Evolutionary conservation across 2,329 filamentous ascomycete genomes (phyloP).

Genomic region (Talaromyces sp.): DNA sequence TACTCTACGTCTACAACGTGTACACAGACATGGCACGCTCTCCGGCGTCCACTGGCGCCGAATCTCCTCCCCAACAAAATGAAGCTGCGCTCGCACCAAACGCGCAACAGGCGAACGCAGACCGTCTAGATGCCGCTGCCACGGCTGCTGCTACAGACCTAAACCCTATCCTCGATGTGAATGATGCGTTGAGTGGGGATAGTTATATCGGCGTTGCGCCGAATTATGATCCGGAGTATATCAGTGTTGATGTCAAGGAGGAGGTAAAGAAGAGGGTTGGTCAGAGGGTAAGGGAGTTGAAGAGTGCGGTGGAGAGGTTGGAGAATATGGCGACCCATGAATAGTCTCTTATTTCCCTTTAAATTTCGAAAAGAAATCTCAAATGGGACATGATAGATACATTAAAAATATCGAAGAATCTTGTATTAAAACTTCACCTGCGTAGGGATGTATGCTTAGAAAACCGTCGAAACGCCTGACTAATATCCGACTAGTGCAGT

Average conservation of each 20-base stretch:
- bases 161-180: background rate
- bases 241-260: slow-evolving; percentile 32
- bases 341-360: background rate
- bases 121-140: slow-evolving; percentile 9
- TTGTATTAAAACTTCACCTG: background rate
- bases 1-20: slow-evolving; percentile 32
- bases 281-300: slow-evolving; percentile 46
- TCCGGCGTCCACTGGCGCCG: background rate
- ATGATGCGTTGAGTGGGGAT: background rate
- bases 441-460: background rate
- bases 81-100: slow-evolving; percentile 7
- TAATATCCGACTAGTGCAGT: background rate
- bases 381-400: background rate
- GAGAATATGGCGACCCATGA: slow-evolving; percentile 41
- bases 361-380: background rate
- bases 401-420: background rate
- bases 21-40: slow-evolving; percentile 27
- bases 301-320: slow-evolving; percentile 41
- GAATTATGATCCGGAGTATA: slow-evolving; percentile 30
- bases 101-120: slow-evolving; percentile 9
- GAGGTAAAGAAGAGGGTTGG: slow-evolving; percentile 45
- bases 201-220: slow-evolving; percentile 25
- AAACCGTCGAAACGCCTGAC: background rate
- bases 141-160: slow-evolving; percentile 6
- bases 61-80: background rate